phyloP scores from a whole-genome alignment of 495 filamentous ascomycete species.

The Chaetomium tenue region DNA sequence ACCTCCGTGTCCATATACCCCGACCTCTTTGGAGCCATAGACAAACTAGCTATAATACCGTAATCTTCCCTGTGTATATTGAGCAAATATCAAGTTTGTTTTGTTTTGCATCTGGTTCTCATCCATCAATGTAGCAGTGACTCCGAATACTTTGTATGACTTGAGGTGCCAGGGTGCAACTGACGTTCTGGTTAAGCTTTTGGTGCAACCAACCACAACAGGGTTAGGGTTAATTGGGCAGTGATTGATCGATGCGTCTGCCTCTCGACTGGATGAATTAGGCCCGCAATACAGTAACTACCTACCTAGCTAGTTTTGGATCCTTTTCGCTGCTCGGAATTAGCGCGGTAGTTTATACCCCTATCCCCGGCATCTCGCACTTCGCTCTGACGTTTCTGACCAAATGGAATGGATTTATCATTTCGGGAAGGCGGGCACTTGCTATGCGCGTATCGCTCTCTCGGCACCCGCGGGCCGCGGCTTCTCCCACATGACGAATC shows the following conservation, averaged over 20 bases:
- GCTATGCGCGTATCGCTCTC: background rate
- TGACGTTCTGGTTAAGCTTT: too few species aligned
- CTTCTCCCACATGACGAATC: background rate
- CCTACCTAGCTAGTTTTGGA: too few species aligned
- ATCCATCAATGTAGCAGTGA: too few species aligned
- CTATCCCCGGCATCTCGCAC: background rate
- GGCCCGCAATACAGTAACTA: too few species aligned
- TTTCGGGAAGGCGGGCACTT: background rate
- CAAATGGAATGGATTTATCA: background rate
- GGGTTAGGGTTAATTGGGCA: too few species aligned
- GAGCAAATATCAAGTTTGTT: background rate
- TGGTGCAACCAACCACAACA: too few species aligned
- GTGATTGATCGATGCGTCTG: too few species aligned
- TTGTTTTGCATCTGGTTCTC: background rate
- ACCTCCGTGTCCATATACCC: constrained; percentile 2
- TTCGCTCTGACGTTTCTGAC: background rate
- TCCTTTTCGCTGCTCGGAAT: too few species aligned
- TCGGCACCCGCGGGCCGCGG: constrained; percentile 2
- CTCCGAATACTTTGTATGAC: too few species aligned
- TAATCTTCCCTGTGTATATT: constrained; percentile 5
- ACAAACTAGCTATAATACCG: background rate
- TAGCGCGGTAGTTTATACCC: too few species aligned
- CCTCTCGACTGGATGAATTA: too few species aligned
- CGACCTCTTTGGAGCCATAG: background rate
- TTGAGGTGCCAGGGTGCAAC: too few species aligned